Evolutionary conservation across 306 rosid species (phyloP), one percentile per base, ranked within the genome.

Genomic region (Gastrolobium bilobum): DNA sequence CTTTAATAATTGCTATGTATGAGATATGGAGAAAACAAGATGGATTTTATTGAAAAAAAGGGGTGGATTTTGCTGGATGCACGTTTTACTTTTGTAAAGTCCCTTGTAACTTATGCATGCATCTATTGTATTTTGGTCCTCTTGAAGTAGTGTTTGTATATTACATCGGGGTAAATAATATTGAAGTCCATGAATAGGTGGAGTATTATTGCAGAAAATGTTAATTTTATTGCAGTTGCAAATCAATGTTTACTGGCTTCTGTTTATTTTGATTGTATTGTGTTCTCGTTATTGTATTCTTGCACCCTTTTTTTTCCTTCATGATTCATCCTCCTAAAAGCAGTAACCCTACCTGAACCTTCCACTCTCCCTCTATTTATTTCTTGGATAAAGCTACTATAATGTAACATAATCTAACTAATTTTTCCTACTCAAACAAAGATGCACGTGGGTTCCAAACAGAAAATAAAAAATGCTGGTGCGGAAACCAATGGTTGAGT

Each of bases 21-120:
- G 42, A 11, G 46, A 61, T 63, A 15, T n/a, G 9, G 51, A 75
- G 63, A 70, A 63, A 42, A 60, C 33, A 63, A 47, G 40, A 20
- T 58, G 48, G 44, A 30, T 10, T 44, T 44, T 40, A 1, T 14
- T 8, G 0, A 8, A 4, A 52, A 4, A 50, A 34, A n/a, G n/a
- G n/a, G 67, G 39, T 66, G 42, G 62, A 52, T 47, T 78, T 60
- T 59, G 73, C 47, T 75, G 38, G 69, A 68, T 64, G 82, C n/a
- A 26, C 52, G 47, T 48, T 72, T 71, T 81, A 58, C 58, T 66
- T 71, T 59, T 71, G 78, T 77, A 66, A 40, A 71, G 65, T 79
- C n/a, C 2, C 26, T 40, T 64, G 57, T 71, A 40, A 58, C 67
- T 42, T 77, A 43, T 46, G 34, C 48, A 42, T 77, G 50, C 84